Conservation (phyloP, 768 basidiomycete genomes). For the Leccinum subtestaceum region DNA sequence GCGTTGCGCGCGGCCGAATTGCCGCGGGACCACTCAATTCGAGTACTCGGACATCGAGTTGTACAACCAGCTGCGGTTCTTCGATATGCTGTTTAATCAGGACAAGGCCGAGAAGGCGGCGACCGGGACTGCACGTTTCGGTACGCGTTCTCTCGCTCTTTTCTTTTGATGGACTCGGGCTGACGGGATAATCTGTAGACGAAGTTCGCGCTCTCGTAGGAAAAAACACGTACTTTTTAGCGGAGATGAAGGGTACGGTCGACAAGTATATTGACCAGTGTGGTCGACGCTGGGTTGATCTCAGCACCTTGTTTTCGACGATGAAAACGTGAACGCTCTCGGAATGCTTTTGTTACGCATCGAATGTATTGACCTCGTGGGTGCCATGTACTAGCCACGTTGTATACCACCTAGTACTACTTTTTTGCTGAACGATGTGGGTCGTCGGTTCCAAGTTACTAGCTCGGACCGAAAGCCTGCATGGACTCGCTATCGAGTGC, state of each 20-base stretch:
- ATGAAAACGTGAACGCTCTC: constrained; percentile 53
- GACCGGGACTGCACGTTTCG: constrained; percentile 42
- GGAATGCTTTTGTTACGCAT: not conserved
- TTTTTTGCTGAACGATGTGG: no score
- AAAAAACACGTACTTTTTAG: constrained; percentile 52
- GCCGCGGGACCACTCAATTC: constrained; percentile 9
- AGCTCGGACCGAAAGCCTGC: no score
- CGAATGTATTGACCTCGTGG: no score
- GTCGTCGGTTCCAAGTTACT: no score
- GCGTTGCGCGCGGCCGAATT: constrained; percentile 57
- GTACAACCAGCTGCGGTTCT: constrained; percentile 91
- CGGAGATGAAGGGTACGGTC: constrained; percentile 40
- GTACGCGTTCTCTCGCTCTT: constrained; percentile 26
- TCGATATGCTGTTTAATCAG: constrained; percentile 70
- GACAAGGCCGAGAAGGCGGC: constrained; percentile 59
- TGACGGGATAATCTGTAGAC: constrained; percentile 38
- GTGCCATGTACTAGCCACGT: no score
- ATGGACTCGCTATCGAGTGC: no score
- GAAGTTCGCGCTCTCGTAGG: constrained; percentile 48
- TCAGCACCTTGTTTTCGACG: constrained; percentile 75
- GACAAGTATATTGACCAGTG: constrained; percentile 83
- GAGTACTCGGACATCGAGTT: constrained; percentile 84
- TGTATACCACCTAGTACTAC: no score
- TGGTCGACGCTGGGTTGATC: constrained; percentile 87
- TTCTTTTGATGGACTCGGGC: not conserved